These are phyloP conservation scores for Kappamyces sp. DNA, from an alignment of 192 early-diverging fungal species.

Conservation along the genomic window DNA sequence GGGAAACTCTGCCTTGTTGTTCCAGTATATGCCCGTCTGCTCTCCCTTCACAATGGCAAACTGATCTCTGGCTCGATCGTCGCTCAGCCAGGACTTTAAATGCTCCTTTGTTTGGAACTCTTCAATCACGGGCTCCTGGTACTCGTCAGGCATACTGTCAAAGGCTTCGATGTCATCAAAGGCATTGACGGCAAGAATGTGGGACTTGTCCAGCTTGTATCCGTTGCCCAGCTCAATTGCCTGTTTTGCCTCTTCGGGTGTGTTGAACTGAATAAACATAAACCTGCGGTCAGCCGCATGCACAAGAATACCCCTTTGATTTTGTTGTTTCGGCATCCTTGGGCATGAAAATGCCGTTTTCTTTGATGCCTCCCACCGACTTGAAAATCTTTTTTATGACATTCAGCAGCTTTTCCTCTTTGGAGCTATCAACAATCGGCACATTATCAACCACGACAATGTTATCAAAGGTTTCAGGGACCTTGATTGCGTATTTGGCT, in stretches of 20 bases:
- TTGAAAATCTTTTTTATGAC: slow-evolving; percentile 72
- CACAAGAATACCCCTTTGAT: slow-evolving; percentile 66
- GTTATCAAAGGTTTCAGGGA: slow-evolving; percentile 70
- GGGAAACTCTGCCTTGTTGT: slow-evolving; percentile 77
- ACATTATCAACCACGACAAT: slow-evolving; percentile 90
- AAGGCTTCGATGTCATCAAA: slow-evolving; percentile 92
- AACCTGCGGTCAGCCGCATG: slow-evolving; percentile 39
- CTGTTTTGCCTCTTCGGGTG: slow-evolving; percentile 68
- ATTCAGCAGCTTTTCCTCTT: slow-evolving; percentile 76
- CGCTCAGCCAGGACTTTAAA: slow-evolving; percentile 81
- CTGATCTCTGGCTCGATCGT: slow-evolving; percentile 82
- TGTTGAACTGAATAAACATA: slow-evolving; percentile 91
- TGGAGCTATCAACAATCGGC: slow-evolving; percentile 78
- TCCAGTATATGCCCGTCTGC: slow-evolving; percentile 82
- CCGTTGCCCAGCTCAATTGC: slow-evolving; percentile 74
- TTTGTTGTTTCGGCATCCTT: slow-evolving; percentile 63
- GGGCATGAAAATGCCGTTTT: slow-evolving; percentile 84
- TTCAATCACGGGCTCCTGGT: slow-evolving; percentile 64
- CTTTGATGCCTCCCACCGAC: slow-evolving; percentile 70
- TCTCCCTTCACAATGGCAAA: slow-evolving; percentile 81
- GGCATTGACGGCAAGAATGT: slow-evolving; percentile 74
- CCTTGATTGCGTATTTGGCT: slow-evolving; percentile 60
- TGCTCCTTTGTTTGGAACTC: slow-evolving; percentile 76
- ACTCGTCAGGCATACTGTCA: slow-evolving; percentile 63
- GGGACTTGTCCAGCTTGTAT: slow-evolving; percentile 73